Evolutionary conservation across 148 eudicot species (phyloP), one percentile per base, ranked within the genome.

Genomic region (Fagopyrum tataricum): DNA sequence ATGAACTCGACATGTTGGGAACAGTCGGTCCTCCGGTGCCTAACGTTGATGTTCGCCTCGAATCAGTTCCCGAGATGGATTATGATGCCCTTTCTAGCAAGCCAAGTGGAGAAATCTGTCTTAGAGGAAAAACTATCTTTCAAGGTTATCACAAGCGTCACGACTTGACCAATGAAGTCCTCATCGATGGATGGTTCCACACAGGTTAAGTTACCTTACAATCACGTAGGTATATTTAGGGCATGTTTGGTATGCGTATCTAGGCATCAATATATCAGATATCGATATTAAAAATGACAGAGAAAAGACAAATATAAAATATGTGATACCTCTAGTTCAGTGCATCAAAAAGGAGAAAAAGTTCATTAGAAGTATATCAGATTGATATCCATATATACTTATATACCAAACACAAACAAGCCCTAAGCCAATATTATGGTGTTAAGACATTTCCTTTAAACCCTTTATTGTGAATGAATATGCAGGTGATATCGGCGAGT

Each of bases 51-150:
- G 93, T 91, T 15, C 80, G 93, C 78, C 80, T 94, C 21, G 95
- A 89, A 75, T 94, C 98, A 21, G 93, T 94, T 73, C 98, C 97
- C 56, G 98, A 94, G 79, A 94, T 94, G 97, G 85, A 82, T n/a
- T 94, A 94, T 74, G 90, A 94, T 82, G 98, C 97, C 68, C 87
- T 84, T 62, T 81, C 93, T 73, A 77, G 79, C 78, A 80, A 83
- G 48, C 97, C 98, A 51, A 83, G 90, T 51, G 97, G 98, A 76
- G 97, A 94, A 82, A 79, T 94, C 76, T 91, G 95, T 61, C 66
- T 94, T 42, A 80, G 88, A 70, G 98, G 98, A 2, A 89, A 89
- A 41, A 91, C 97, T 15, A 80, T 94, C 75, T 94, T 94, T 76
- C 83, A 91, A 37, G 98, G 98, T 40, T 94, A 91, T 78, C 85